Conservation (phyloP, 192 early-diverging fungal genomes). For the Coemansia brasiliensis region DNA sequence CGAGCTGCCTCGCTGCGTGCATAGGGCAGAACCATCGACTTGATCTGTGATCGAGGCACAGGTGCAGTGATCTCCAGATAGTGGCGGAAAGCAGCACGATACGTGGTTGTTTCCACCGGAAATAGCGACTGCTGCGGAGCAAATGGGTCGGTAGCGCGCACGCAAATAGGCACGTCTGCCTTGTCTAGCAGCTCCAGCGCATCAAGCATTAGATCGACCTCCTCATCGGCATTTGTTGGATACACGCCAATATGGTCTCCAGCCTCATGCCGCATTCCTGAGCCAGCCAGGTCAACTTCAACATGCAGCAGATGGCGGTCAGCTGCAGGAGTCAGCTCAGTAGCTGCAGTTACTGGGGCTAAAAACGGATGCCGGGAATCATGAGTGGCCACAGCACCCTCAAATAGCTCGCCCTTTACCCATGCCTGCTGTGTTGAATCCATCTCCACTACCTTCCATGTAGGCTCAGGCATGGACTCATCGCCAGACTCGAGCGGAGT, state of each 20-base stretch:
- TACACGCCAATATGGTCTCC: constrained; percentile 97
- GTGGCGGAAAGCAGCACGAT: constrained; percentile 83
- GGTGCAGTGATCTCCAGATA: constrained; percentile 85
- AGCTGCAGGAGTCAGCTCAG: constrained; percentile 65
- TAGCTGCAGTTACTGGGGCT: constrained; percentile 63
- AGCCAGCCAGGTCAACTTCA: constrained; percentile 86
- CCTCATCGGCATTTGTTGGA: constrained; percentile 80
- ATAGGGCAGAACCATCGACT: constrained; percentile 59
- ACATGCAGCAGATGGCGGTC: constrained; percentile 89
- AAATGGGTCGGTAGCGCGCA: constrained; percentile 71
- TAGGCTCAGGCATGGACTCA: constrained; percentile 46
- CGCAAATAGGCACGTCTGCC: constrained; percentile 67
- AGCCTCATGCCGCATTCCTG: constrained; percentile 80
- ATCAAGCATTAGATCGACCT: constrained; percentile 66
- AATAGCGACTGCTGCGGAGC: constrained; percentile 82
- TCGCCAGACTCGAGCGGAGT: constrained; percentile 44
- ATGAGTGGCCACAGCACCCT: constrained; percentile 53
- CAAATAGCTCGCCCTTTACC: constrained; percentile 40
- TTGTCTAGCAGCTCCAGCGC: constrained; percentile 64
- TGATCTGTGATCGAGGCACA: constrained; percentile 70
- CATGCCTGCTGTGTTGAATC: constrained; percentile 40
- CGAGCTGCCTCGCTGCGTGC: constrained; percentile 59
- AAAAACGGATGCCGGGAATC: constrained; percentile 88
- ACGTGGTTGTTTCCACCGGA: constrained; percentile 81
- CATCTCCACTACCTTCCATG: constrained; percentile 58